Percentiles rank a stretch among this genome's conserved stretches.
phyloP scores from a whole-genome alignment of 2,329 filamentous ascomycete species.

The Fonsecaea nubica region DNA sequence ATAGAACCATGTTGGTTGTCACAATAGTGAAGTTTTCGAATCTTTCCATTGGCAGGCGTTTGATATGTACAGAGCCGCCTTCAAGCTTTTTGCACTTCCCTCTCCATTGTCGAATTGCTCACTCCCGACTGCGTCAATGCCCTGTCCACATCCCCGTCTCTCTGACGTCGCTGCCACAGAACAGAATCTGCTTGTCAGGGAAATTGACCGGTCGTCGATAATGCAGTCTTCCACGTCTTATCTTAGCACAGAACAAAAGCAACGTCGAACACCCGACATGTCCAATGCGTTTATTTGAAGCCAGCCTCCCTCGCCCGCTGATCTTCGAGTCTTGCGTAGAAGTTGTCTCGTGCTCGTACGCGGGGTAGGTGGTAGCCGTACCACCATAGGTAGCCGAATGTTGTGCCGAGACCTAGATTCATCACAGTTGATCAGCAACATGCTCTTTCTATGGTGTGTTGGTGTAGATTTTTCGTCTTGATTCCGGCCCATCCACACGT shows the following conservation, averaged over 20 bases:
- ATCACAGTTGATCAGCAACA: constrained; percentile 11
- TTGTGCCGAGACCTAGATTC: constrained; percentile 63
- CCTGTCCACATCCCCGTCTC: not conserved
- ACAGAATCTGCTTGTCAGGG: not conserved
- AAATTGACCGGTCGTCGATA: not conserved
- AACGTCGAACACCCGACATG: not conserved
- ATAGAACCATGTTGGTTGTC: not conserved
- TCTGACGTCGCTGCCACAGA: not conserved
- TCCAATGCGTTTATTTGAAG: constrained; percentile 33
- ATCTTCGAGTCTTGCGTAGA: constrained; percentile 69
- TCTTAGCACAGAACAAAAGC: not conserved
- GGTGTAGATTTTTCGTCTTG: not conserved
- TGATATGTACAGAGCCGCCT: constrained; percentile 17
- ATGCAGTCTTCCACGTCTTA: not conserved
- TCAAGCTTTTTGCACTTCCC: not conserved
- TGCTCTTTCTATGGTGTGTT: not conserved
- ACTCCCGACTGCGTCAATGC: not conserved
- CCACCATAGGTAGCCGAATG: constrained; percentile 71
- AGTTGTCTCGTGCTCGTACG: constrained; percentile 67
- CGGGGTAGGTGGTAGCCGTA: constrained; percentile 71
- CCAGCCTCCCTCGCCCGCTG: constrained; percentile 57
- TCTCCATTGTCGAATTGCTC: not conserved
- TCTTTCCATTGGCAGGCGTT: constrained; percentile 9
- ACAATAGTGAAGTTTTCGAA: not conserved
- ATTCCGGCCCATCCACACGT: not conserved